These are phyloP conservation scores for Silene coronaria DNA, from an alignment of 179 eudicot species.

Conservation along the genomic window DNA sequence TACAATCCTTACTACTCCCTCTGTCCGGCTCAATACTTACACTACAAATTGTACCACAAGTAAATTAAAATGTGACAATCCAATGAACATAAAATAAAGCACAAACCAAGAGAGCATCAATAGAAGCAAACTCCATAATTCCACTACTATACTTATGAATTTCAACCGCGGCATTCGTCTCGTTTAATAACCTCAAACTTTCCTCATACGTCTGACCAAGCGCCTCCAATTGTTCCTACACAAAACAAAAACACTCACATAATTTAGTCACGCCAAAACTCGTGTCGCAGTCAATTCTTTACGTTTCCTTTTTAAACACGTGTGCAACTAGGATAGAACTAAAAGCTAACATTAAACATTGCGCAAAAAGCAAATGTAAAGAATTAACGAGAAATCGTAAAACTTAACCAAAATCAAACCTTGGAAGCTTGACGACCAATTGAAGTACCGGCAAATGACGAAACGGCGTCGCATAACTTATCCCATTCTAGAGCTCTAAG, in stretches of 20 bases:
- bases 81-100: not conserved
- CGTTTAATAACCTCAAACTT: slow-evolving; percentile 57
- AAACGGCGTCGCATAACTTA: slow-evolving; percentile 72
- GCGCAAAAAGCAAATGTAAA: no score
- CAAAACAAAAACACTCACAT: not conserved
- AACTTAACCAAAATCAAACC: slow-evolving; percentile 29
- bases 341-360: no score
- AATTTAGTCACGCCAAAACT: not conserved
- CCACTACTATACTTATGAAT: slow-evolving; percentile 55
- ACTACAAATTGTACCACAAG: not conserved
- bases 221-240: slow-evolving; percentile 61
- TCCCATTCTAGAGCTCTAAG: slow-evolving; percentile 86
- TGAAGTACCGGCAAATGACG: slow-evolving; percentile 81
- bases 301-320: no score
- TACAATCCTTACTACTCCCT: not conserved
- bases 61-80: not conserved
- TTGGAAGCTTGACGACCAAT: slow-evolving; percentile 58
- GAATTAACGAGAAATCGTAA: not conserved
- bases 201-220: slow-evolving; percentile 64
- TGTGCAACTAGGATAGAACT: no score
- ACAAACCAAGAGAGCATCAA: slow-evolving; percentile 60
- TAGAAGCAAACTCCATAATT: slow-evolving; percentile 50
- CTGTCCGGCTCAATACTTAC: not conserved
- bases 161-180: slow-evolving; percentile 89
- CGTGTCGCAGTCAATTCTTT: not conserved